Base-by-base conservation (phyloP, 2,329 filamentous ascomycete species). In the Epichloe coenophiala region DNA sequence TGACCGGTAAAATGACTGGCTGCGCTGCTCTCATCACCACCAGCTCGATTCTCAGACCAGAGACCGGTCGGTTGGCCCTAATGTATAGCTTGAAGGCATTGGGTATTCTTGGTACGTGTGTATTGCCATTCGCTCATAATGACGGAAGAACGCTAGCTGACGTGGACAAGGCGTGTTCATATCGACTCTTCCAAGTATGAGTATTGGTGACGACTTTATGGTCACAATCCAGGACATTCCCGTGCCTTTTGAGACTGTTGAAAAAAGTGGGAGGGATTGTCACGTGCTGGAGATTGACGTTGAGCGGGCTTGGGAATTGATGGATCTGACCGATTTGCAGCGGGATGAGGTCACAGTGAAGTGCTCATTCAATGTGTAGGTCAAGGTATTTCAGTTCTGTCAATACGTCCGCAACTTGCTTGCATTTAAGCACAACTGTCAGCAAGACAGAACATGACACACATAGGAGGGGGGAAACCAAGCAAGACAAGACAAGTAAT, bases 1-100 rank as follows among this genome's bases (percentile, higher is more conserved):
- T 97, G 2, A 56, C 95, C 3, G 85, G 78, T 2, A 95, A 96
- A 66, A 95, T 97, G 86, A 88, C 88, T 0, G 91, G 89, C 0
- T 81, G 84, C 1, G 89, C 88, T 1, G 89, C 88, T 0, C 75
- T 95, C 7, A 70, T 84, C 1, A 74, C 84, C 1, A 74, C 72
- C 38, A 82, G 72, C n/a, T 73, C 77, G 31, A 75, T 83, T 43
- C 75, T 75, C 36, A 63, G 82, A 42, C 60, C 59, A 4, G 61
- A 57, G 7, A 83, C 79, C 51, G 80, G 81, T 0, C 71, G 80
- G 13, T 68, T 93, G 19, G 67, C 79, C 7, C 67, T 94, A 12
- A 79, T 81, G 58, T 78, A 84, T 1, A 78, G 75, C 13, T 63
- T 96, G 41, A 96, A 95, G 63, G 89, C 89, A 0, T 68, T 96